Base-by-base conservation (phyloP, 495 filamentous ascomycete species). In the Astrothelium subdiscretum region DNA sequence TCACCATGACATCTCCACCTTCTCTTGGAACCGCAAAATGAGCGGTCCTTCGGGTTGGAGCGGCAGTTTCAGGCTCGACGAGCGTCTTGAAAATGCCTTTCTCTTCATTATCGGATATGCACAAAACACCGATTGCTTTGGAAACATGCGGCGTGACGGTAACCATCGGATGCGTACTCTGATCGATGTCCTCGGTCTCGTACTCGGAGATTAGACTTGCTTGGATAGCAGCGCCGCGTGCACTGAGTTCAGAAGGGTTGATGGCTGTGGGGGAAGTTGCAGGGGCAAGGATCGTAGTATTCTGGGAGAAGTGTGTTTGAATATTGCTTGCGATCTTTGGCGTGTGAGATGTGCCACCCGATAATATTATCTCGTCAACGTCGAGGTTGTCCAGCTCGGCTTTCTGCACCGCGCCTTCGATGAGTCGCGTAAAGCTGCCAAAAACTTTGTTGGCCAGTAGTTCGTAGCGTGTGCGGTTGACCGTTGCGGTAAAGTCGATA, bases 391-490 rank as follows among this genome's bases (percentile, higher is more conserved):
- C 94, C 26, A 98, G 80, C 20, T 85, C 87, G 3, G 94, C 94
- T 82, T 97, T 97, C 79, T 90, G 87, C 54, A 98, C 83, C 35
- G 83, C 90, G 63, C 86, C 83, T 71, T 92, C 84, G 62, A 96
- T 87, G 59, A 97, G 77, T 62, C 85, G 84, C 69, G 86, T 90
- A 77, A 98, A 90, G 63, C 91, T 85, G 65, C 85, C 84, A 65
- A 97, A 91, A 26, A 92, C 83, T 74, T 90, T 91, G 66, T 82
- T 79, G 24, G 86, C 85, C 43, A 96, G 83, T n/a, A 92, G 83
- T 75, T 98, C 94, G 75, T 90, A 98, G 35, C 95, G 85, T 58
- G 94, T 83, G 62, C 94, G 81, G 83, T 97, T 98, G 75, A 98
- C 84, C 61, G 88, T 94, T 63, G 87, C 87, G 66, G 86, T 81